Evolutionary conservation across 1,284 basidiomycete genomes (phyloP).

Genomic region (Hemileia vastatrix): DNA sequence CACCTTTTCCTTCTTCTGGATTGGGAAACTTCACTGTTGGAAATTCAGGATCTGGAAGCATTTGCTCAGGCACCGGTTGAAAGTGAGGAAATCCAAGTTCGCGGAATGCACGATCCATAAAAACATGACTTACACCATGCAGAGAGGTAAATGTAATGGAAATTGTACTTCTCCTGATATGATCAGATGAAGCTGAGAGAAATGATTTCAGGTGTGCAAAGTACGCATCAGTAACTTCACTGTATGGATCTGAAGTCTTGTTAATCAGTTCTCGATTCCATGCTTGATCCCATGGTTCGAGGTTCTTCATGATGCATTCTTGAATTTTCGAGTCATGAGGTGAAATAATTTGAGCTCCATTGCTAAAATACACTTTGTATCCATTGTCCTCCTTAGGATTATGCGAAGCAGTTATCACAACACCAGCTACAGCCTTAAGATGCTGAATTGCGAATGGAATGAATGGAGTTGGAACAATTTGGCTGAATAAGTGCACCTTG

Average conservation of each 20-base stretch:
- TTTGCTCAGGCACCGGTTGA: constrained; percentile 1
- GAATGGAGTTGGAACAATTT: constrained; percentile 63
- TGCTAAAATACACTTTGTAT: constrained; percentile 55
- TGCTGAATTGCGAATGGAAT: constrained; percentile 65
- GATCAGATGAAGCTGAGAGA: too few relatives aligned
- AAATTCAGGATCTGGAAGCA: constrained; percentile 64
- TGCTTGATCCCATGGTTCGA: constrained; percentile 49
- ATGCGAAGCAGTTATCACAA: constrained; percentile 62
- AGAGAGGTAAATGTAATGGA: too few relatives aligned
- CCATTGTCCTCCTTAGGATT: constrained; percentile 59
- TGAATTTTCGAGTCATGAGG: constrained; percentile 70
- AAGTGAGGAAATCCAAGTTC: too few relatives aligned
- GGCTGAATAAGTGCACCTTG: constrained; percentile 59
- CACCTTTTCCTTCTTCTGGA: constrained; percentile 68
- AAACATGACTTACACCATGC: too few relatives aligned
- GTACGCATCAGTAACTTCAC: constrained; percentile 55
- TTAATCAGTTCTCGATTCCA: constrained; percentile 48
- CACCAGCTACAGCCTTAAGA: constrained; percentile 61
- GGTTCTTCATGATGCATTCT: constrained; percentile 54
- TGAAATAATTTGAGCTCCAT: constrained; percentile 57
- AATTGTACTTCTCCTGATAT: too few relatives aligned
- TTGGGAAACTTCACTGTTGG: constrained; percentile 72
- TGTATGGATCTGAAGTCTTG: constrained; percentile 48
- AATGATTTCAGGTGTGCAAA: constrained; percentile 51
- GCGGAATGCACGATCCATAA: too few relatives aligned